Conservation (phyloP, 305 asterid species). For the Nicotiana rustica region DNA sequence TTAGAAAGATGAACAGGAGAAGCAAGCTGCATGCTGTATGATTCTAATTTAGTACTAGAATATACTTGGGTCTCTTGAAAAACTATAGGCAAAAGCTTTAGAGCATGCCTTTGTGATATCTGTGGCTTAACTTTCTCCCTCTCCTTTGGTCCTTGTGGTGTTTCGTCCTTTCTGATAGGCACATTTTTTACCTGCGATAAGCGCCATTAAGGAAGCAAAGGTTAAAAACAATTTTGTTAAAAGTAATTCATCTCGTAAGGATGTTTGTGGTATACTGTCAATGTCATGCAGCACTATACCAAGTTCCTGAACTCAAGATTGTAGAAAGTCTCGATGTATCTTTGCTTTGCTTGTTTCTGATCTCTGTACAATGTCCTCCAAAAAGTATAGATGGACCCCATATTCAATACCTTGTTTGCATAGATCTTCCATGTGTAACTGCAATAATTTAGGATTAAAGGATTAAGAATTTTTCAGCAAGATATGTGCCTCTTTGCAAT, state of each 20-base stretch:
- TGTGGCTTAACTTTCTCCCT: constrained; percentile 62
- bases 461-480: not conserved
- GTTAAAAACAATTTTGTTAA: not conserved
- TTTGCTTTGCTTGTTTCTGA: constrained; percentile 76
- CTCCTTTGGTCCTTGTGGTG: constrained; percentile 60
- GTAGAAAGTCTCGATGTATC: constrained; percentile 80
- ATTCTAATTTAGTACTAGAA: not conserved
- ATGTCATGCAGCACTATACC: constrained; percentile 49
- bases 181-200: constrained; percentile 65
- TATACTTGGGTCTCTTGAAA: not conserved
- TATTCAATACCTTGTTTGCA: constrained; percentile 82
- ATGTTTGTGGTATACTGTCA: not conserved
- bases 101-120: constrained; percentile 54
- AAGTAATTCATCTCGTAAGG: not conserved
- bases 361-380: constrained; percentile 69
- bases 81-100: constrained; percentile 13
- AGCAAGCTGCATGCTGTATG: constrained; percentile 14
- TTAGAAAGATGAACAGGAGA: not conserved
- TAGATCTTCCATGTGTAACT: constrained; percentile 98
- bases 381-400: constrained; percentile 81
- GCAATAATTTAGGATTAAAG: constrained; percentile 36
- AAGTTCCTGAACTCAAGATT: constrained; percentile 74
- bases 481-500: not conserved
- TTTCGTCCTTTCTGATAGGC: constrained; percentile 53
- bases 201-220: constrained; percentile 25